Evolutionary conservation across 2,329 filamentous ascomycete species (phyloP).

Genomic region (Chrysoporthe cubensis): DNA sequence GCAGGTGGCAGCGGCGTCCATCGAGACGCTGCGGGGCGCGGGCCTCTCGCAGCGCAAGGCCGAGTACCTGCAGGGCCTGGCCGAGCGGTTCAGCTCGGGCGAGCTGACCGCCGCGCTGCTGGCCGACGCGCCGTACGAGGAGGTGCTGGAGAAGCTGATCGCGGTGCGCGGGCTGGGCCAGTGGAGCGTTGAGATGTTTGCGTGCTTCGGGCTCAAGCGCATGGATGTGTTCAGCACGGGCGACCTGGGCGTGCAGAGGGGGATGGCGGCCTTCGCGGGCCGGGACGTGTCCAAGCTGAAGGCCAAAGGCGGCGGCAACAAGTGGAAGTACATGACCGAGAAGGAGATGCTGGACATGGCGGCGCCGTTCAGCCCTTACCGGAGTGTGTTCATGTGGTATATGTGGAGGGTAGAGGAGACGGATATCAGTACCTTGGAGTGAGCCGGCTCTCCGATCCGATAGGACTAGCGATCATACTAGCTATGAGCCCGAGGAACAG

Average conservation of each 20-base stretch:
- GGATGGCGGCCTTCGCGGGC: constrained; percentile 87
- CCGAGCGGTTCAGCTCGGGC: constrained; percentile 76
- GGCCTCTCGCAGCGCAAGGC: constrained; percentile 94
- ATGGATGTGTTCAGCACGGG: constrained; percentile 93
- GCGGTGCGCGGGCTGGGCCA: constrained; percentile 84
- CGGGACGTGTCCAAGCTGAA: constrained; percentile 85
- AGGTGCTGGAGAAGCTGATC: constrained; percentile 79
- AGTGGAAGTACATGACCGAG: constrained; percentile 98
- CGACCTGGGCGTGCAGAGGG: constrained; percentile 90
- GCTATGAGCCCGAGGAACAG: not conserved
- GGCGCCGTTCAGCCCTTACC: constrained; percentile 81
- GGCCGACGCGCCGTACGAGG: constrained; percentile 79
- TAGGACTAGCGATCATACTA: not conserved
- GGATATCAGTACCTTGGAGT: constrained; percentile 67
- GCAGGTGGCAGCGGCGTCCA: constrained; percentile 65
- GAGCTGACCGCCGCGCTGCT: constrained; percentile 79
- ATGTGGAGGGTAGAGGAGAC: constrained; percentile 91
- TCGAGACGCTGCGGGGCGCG: constrained; percentile 76
- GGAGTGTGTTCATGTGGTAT: constrained; percentile 97
- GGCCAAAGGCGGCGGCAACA: constrained; percentile 68
- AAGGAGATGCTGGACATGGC: constrained; percentile 86
- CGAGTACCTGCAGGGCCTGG: constrained; percentile 88
- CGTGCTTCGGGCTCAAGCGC: constrained; percentile 90
- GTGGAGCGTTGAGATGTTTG: constrained; percentile 99
- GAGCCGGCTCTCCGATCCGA: constrained; percentile 13